Conservation (phyloP, 2,329 filamentous ascomycete genomes). For the Calycina herbarum region DNA sequence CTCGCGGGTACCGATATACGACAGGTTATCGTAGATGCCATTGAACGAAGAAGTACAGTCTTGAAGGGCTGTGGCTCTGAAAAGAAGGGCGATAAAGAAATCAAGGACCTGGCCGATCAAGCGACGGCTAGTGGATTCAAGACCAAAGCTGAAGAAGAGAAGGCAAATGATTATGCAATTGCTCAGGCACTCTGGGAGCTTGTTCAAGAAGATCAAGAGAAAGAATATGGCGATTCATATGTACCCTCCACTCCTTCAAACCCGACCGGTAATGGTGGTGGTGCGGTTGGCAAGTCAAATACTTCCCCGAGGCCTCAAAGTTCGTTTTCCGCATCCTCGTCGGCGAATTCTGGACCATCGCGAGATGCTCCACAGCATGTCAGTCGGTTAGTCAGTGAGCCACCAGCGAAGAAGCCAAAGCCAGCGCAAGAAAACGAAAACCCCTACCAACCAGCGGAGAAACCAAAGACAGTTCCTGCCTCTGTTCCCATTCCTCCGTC, state of each 20-base stretch:
- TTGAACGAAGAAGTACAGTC: slow-evolving; percentile 65
- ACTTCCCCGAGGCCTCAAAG: neutral
- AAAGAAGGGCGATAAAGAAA: slow-evolving; percentile 63
- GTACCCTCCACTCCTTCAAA: slow-evolving; percentile 33
- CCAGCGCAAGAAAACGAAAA: slow-evolving; percentile 17
- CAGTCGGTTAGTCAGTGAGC: slow-evolving; percentile 33
- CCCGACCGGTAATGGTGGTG: slow-evolving; percentile 37
- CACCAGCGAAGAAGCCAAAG: slow-evolving; percentile 26
- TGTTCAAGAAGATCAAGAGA: slow-evolving; percentile 68
- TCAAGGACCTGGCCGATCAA: slow-evolving; percentile 61
- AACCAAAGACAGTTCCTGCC: neutral
- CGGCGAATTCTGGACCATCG: slow-evolving; percentile 9
- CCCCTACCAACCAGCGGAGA: slow-evolving; percentile 1
- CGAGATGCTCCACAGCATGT: slow-evolving; percentile 29
- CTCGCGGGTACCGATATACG: slow-evolving; percentile 67
- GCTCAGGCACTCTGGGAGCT: slow-evolving; percentile 83
- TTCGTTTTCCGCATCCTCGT: neutral
- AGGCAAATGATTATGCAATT: slow-evolving; percentile 85
- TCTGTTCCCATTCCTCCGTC: slow-evolving; percentile 16
- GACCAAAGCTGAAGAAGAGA: slow-evolving; percentile 83
- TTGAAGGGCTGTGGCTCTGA: slow-evolving; percentile 71
- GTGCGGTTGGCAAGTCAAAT: slow-evolving; percentile 21
- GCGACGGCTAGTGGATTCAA: slow-evolving; percentile 73
- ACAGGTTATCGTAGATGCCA: slow-evolving; percentile 69
- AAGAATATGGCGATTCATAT: slow-evolving; percentile 34